Conservation (phyloP, 805 yeast genomes). For the Metschnikowia hibisci region DNA sequence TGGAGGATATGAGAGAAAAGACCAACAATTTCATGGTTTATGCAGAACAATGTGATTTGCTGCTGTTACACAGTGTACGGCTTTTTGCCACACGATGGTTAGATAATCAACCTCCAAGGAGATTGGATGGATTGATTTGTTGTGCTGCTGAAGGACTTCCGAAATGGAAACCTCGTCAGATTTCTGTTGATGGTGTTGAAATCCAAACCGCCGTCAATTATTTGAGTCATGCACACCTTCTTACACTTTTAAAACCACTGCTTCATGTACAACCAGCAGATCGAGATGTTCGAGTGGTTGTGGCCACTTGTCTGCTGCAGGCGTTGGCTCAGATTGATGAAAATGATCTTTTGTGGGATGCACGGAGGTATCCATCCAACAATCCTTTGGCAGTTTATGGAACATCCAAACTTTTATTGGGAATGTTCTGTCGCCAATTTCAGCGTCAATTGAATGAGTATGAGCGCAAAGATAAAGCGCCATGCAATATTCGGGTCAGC, state of each 20-base stretch:
- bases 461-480: slow-evolving; percentile 68
- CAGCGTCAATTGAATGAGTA: slow-evolving; percentile 60
- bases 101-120: slow-evolving; percentile 83
- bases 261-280: slow-evolving; percentile 89
- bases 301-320: slow-evolving; percentile 78
- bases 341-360: slow-evolving; percentile 62
- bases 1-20: slow-evolving; percentile 68
- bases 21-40: slow-evolving; percentile 74
- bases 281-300: slow-evolving; percentile 80
- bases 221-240: slow-evolving; percentile 73
- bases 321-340: slow-evolving; percentile 64
- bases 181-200: slow-evolving; percentile 81
- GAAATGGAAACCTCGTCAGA: slow-evolving; percentile 55
- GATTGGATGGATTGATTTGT: slow-evolving; percentile 86
- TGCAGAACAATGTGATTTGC: slow-evolving; percentile 86
- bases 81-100: slow-evolving; percentile 93
- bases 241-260: slow-evolving; percentile 78
- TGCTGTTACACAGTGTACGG: slow-evolving; percentile 69
- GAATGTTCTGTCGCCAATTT: slow-evolving; percentile 72
- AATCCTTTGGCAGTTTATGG: slow-evolving; percentile 79
- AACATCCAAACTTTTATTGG: slow-evolving; percentile 70
- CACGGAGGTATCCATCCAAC: slow-evolving; percentile 51
- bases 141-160: slow-evolving; percentile 85
- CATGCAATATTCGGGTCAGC: slow-evolving; percentile 64
- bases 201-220: slow-evolving; percentile 80